Base-by-base conservation (phyloP, 345 rosid genomes). In the Citrus unshiu region DNA sequence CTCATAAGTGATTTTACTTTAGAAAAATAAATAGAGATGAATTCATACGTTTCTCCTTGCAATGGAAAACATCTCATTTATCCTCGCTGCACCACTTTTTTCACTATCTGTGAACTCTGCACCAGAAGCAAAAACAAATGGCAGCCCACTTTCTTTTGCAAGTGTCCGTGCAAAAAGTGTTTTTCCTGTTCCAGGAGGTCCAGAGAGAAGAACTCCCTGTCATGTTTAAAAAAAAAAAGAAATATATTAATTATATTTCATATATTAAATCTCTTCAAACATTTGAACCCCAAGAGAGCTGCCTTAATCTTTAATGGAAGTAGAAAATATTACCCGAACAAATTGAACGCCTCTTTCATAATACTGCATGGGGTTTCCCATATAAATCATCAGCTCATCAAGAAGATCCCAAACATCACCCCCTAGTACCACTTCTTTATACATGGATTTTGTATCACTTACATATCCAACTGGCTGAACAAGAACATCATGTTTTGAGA, bases 341-440 rank as follows among this genome's bases (percentile, higher is more conserved):
- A 95, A 93, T 79, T 88, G 83, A 80, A 95, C 98, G 25, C 79
- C 93, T 82, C 85, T 91, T 78, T 95, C 98, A 83, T 91, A 93
- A 86, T 95, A 93, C 39, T 91, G 92, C 97, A 92, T 91, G 76
- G 99, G 98, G 81, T 93, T 95, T 35, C 93, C 87, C 98, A 95
- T 93, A 84, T 95, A 93, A 66, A 90, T 88, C 98, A 93, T 95
- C 78, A 95, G 87, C 80, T 95, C 99, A 87, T 95, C 98, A 49
- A 95, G 95, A 78, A 95, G 95, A 89, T 92, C 97, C 99, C 99
- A 95, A 62, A 93, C 97, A 89, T 95, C 99, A 78, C 98, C 99
- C 25, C 99, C 99, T 74, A 95, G 86, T 68, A 93, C 96, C 66
- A 95, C 99, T 83, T 95, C 99, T 83, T 93, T 92, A 80, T 90